A percentile compares a stretch with the other conserved stretches of the same genome.
phyloP scores from a whole-genome alignment of 371 early-diverging fungal genomes.

The Mortierella sp. region DNA sequence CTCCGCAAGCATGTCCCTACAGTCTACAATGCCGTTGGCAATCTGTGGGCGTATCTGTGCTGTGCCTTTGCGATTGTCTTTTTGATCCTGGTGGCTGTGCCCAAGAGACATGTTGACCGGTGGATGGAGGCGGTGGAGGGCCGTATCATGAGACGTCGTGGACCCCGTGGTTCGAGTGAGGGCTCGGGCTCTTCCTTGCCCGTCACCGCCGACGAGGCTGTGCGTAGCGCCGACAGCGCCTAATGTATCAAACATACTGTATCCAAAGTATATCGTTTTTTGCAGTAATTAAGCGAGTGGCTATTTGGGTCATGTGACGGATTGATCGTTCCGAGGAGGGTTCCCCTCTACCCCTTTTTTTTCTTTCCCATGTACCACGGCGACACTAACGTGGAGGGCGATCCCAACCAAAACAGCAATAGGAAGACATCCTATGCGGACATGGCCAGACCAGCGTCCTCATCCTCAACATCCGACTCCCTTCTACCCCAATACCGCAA shows the following conservation, averaged over 20 bases:
- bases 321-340: too few relatives aligned
- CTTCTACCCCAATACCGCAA: not conserved
- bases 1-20: slow-evolving; percentile 61
- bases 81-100: slow-evolving; percentile 25
- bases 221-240: not conserved
- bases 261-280: too few relatives aligned
- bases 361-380: too few relatives aligned
- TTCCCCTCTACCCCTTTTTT: too few relatives aligned
- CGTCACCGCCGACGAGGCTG: not conserved
- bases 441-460: not conserved
- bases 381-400: too few relatives aligned
- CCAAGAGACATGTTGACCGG: slow-evolving; percentile 20
- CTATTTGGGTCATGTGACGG: too few relatives aligned
- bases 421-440: not conserved
- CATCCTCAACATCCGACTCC: not conserved
- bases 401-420: too few relatives aligned
- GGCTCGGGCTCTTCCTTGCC: slow-evolving; percentile 3
- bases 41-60: slow-evolving; percentile 61
- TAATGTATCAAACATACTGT: too few relatives aligned
- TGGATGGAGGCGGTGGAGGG: slow-evolving; percentile 21
- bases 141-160: slow-evolving; percentile 7
- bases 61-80: slow-evolving; percentile 43
- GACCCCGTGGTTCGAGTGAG: not conserved
- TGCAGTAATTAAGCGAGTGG: too few relatives aligned
- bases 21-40: slow-evolving; percentile 61